phyloP scores from a whole-genome alignment of 202 grass and related monocot species.

The Saccharum hybrid region DNA sequence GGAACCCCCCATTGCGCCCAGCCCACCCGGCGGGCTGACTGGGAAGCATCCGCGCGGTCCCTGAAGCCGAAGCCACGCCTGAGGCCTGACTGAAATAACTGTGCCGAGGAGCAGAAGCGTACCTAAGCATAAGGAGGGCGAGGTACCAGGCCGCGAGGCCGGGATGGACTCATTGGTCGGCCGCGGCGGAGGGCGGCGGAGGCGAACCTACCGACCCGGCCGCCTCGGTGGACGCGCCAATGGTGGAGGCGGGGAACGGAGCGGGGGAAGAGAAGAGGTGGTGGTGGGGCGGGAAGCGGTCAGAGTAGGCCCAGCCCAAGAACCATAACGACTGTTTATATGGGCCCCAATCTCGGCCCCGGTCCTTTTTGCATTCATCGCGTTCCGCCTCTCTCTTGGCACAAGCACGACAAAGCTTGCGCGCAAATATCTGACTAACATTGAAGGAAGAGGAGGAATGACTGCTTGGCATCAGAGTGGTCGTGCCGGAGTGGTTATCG shows the following conservation, averaged over 20 bases:
- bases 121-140: not conserved
- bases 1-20: not conserved
- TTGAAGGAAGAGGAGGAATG: too few relatives aligned
- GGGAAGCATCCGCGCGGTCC: too few relatives aligned
- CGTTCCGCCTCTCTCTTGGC: too few relatives aligned
- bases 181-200: not conserved
- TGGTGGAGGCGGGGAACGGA: not conserved
- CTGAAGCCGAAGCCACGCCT: not conserved
- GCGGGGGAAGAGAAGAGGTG: not conserved
- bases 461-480: constrained; percentile 27
- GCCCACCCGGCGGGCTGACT: not conserved
- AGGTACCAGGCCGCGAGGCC: not conserved
- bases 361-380: not conserved
- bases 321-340: not conserved
- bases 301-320: not conserved
- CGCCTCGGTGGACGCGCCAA: not conserved
- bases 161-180: not conserved
- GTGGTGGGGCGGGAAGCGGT: not conserved
- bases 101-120: not conserved
- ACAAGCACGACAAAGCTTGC: too few relatives aligned
- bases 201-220: not conserved
- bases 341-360: not conserved
- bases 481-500: constrained; percentile 94
- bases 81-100: not conserved
- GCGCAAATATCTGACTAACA: too few relatives aligned